Evolutionary conservation across 2,329 filamentous ascomycete genomes (phyloP).

Genomic region (Fusarium setosum): DNA sequence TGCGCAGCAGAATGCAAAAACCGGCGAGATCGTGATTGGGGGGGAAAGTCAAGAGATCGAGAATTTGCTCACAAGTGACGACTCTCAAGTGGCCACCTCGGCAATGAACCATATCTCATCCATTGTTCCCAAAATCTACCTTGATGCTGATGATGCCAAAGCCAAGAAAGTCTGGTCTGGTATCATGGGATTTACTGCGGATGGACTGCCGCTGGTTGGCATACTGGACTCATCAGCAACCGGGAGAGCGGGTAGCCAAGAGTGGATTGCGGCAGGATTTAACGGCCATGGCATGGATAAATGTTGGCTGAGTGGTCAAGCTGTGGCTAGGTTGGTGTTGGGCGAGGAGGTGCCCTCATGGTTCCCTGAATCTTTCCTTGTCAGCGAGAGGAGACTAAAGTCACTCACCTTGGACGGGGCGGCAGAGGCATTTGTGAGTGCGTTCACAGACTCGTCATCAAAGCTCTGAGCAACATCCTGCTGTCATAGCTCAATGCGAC

Average conservation of each 20-base stretch:
- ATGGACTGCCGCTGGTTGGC: conserved; percentile 60
- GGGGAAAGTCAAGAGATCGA: conserved; percentile 56
- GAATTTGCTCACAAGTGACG: conserved; percentile 56
- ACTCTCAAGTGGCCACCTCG: conserved; percentile 50
- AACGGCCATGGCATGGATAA: conserved; percentile 63
- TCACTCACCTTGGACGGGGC: background rate
- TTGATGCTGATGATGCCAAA: background rate
- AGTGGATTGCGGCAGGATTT: conserved; percentile 63
- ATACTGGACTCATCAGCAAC: conserved; percentile 46
- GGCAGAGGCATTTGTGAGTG: background rate
- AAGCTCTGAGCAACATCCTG: background rate
- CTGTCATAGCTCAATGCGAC: background rate
- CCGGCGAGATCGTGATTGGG: conserved; percentile 61
- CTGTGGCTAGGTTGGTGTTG: conserved; percentile 43
- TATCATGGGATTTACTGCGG: conserved; percentile 56
- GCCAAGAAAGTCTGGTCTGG: conserved; percentile 58
- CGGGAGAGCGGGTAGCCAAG: conserved; percentile 26
- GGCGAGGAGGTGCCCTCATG: conserved; percentile 35
- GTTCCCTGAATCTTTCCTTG: conserved; percentile 11
- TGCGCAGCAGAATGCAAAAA: conserved; percentile 37
- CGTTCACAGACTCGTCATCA: background rate
- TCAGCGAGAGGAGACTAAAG: conserved; percentile 2
- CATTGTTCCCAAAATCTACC: conserved; percentile 50
- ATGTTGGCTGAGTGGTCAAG: conserved; percentile 60
- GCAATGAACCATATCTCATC: conserved; percentile 49